Evolutionary conservation across 1,284 basidiomycete species (phyloP), one percentile per base, ranked within the genome.

Genomic region (Gymnopus androsaceus): DNA sequence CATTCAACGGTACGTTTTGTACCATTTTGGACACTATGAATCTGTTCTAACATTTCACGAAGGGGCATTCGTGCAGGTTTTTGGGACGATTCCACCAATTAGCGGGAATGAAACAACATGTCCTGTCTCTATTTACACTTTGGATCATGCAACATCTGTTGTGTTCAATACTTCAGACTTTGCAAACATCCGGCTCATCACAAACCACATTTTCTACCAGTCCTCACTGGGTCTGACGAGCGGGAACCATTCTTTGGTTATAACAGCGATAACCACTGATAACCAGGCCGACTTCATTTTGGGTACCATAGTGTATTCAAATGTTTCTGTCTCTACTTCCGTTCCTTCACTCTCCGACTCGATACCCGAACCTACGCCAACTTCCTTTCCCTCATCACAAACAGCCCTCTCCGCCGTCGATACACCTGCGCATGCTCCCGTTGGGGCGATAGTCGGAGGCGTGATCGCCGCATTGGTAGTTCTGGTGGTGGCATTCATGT

Each of bases 371-470:
- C 4, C 36, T 27, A 2, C 38, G 17, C n/a, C 38, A 2, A 4
- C 50, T n/a, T 42, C 38, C 12, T 14, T 19, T 41, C 5, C 25
- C 21, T 31, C 41, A 15, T 12, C 28, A 44, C 17, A 25, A 15
- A 25, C 41, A 15, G n/a, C n/a, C n/a, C n/a, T 7, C 9, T 8
- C 11, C 23, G 5, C 11, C 6, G 41, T 21, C 41, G 9, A 1
- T 25, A 28, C n/a, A n/a, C n/a, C n/a, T n/a, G n/a, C 41, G 4
- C 54, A 51, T 36, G 27, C 17, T 25, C 52, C 52, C 17, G 25
- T 59, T 4, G 57, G 57, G 14, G 54, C 30, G 2, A 44, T 59
- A 31, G 57, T 56, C 9, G 57, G 57, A 6, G 57, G 57, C 5
- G 45, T 53, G 1, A 49, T 59, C 23, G 50, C 54, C 14, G 53